These are phyloP conservation scores for Hyphodiscus hymeniophilus DNA, from an alignment of 495 filamentous ascomycete genomes.

Conservation along the genomic window DNA sequence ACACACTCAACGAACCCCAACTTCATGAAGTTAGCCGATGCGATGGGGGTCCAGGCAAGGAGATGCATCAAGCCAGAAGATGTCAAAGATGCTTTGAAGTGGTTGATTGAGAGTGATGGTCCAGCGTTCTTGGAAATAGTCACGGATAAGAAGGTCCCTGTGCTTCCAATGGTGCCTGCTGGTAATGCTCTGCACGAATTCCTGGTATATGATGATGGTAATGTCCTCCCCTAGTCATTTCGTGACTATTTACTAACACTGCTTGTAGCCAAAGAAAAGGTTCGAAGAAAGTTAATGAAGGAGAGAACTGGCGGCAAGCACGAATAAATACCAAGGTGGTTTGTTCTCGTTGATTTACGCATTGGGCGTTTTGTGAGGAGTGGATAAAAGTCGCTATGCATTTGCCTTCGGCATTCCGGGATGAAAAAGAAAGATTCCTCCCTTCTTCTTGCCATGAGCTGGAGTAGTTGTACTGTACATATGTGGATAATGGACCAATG, in stretches of 20 bases:
- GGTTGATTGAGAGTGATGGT: slow-evolving; percentile 78
- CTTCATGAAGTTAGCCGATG: slow-evolving; percentile 75
- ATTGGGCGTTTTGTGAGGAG: too few species aligned
- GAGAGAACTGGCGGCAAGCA: slow-evolving; percentile 54
- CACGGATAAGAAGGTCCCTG: slow-evolving; percentile 87
- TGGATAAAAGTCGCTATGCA: too few species aligned
- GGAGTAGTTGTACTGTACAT: too few species aligned
- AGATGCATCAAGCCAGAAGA: slow-evolving; percentile 60
- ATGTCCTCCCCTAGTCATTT: slow-evolving; percentile 8
- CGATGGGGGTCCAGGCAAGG: slow-evolving; percentile 70
- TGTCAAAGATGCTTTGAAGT: slow-evolving; percentile 69
- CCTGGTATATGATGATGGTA: slow-evolving; percentile 80
- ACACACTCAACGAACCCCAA: slow-evolving; percentile 87
- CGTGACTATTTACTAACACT: slow-evolving; percentile 22
- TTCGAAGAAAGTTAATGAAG: slow-evolving; percentile 63
- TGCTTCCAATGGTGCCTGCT: slow-evolving; percentile 91
- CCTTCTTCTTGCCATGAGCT: too few species aligned
- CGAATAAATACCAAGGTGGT: not conserved
- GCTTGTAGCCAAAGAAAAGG: slow-evolving; percentile 61
- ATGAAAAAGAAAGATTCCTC: too few species aligned
- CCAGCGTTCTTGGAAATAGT: slow-evolving; percentile 62
- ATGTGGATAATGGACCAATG: too few species aligned
- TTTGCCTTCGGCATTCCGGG: too few species aligned
- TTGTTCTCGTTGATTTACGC: too few species aligned
- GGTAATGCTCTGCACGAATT: slow-evolving; percentile 89